These are phyloP conservation scores for Boletellus sp. DNA, from an alignment of 768 basidiomycete genomes.

Conservation along the genomic window DNA sequence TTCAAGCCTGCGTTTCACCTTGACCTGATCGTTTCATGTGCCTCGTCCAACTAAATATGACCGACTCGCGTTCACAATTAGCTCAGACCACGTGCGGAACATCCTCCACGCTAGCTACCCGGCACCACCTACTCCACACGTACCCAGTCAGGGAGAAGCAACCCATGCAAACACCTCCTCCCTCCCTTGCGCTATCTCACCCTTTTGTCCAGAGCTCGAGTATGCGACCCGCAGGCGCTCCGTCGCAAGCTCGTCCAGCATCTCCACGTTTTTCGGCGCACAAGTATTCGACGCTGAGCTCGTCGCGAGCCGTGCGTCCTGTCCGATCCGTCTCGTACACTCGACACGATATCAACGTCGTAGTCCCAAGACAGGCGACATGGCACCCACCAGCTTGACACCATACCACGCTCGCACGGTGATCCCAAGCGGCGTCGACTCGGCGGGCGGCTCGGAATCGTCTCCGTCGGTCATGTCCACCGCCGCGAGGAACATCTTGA, in stretches of 20 bases:
- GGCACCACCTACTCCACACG: neutral
- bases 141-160: conserved; percentile 17
- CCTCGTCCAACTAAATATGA: neutral
- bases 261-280: conserved; percentile 49
- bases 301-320: conserved; percentile 35
- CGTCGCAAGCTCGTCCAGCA: conserved; percentile 69
- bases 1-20: neutral
- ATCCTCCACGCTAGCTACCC: conserved; percentile 4
- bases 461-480: conserved; percentile 75
- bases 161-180: conserved; percentile 48
- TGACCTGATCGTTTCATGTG: neutral
- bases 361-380: neutral
- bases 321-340: conserved; percentile 58
- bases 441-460: conserved; percentile 46
- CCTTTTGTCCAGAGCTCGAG: conserved; percentile 38
- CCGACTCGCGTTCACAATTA: neutral
- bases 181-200: conserved; percentile 38
- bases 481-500: conserved; percentile 75
- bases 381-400: conserved; percentile 63
- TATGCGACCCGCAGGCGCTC: conserved; percentile 67
- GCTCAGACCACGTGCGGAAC: neutral
- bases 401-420: conserved; percentile 79
- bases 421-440: conserved; percentile 48
- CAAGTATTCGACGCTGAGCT: conserved; percentile 56
- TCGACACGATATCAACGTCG: conserved; percentile 24